Base-by-base conservation (phyloP, 768 basidiomycete species). In the Harrya chromipes region DNA sequence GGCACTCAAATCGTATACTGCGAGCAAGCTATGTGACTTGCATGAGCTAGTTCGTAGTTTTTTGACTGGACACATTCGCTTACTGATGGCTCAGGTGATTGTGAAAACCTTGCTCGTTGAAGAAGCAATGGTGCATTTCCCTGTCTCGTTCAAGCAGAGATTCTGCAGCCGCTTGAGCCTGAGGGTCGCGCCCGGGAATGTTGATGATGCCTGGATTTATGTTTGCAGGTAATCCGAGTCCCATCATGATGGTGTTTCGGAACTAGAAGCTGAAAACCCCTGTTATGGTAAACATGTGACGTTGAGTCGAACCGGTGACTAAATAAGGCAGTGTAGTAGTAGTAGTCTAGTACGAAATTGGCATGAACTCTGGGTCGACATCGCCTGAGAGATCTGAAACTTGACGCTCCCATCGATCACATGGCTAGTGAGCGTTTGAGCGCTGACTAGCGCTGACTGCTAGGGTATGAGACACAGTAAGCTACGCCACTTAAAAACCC, bases 1-100 rank as follows among this genome's bases (percentile, higher is more conserved):
- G 4, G 80, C 80, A 4, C 80, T 81, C 3, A 82, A 57, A 63
- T 82, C 80, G 50, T 82, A 82, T 3, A 79, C 77, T 1, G 79
- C 79, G 3, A 83, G 63, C 10, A 82, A 46, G 53, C 81, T 83
- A 21, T 14, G 6, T 11, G 33, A n/a, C 24, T 16, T 26, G 27
- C 2, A 39, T 44, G 13, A 46, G 34, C 27, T 33, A 33, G 13
- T 8, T n/a, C 7, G 24, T 29, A 16, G n/a, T n/a, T 19, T n/a
- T 19, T 40, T 41, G 4, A 40, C 3, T 20, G 36, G 14, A 27
- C 7, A 13, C 29, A 21, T 6, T 35, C 10, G 56, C 76, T 63
- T 43, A 82, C 81, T 83, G 81, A 56, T 84, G 81, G 54, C 74
- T 76, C 13, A 80, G 62, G 60, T 84, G 82, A 59, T 82, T 82